Evolutionary conservation across 495 filamentous ascomycete species (phyloP), one percentile per base, ranked within the genome.

Genomic region (Pyronema omphalodes): DNA sequence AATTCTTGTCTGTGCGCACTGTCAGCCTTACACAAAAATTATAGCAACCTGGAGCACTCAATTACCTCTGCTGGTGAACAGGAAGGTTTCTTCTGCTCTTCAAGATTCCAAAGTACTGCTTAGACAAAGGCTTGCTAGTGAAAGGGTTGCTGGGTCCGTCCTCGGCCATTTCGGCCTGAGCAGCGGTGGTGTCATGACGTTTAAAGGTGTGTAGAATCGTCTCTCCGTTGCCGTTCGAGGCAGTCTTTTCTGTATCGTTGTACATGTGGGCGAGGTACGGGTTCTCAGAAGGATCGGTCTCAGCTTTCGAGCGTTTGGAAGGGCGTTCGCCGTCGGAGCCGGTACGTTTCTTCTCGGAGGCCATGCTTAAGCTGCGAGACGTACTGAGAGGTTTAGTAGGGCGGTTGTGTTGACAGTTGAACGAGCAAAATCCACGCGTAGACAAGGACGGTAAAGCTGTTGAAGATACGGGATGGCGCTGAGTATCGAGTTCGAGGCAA

Each of bases 181-280:
- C 71, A 6, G 89, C 78, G 3, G 88, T 96, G 11, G 88, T 91
- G 17, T 76, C 72, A 68, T 94, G 88, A 51, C 84, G 77, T 67
- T 80, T 75, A 61, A 94, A 77, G 36, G 73, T 70, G 44, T 75
- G 74, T 62, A 88, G 73, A 15, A 73, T 67, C 44, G 76, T 73
- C 18, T 69, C 69, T 52, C 62, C 61, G 54, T 63, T 18, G 55
- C 67, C 70, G 61, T 68, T 67, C 52, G 66, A 66, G 35, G 65
- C 60, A 9, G 60, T 59, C 46, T 59, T 61, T 15, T 68, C 61
- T 43, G 63, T 56, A 9, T 68, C 64, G 44, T 84, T 72, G 67
- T 87, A 83, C 77, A 83, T 84, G 64, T 99, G 93, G 48, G 88
- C 86, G 48, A 96, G 78, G 67, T 99, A 96, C 2, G 83, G 84